These are phyloP conservation scores for Cystofilobasidium macerans DNA, from an alignment of 768 basidiomycete species.

Conservation along the genomic window DNA sequence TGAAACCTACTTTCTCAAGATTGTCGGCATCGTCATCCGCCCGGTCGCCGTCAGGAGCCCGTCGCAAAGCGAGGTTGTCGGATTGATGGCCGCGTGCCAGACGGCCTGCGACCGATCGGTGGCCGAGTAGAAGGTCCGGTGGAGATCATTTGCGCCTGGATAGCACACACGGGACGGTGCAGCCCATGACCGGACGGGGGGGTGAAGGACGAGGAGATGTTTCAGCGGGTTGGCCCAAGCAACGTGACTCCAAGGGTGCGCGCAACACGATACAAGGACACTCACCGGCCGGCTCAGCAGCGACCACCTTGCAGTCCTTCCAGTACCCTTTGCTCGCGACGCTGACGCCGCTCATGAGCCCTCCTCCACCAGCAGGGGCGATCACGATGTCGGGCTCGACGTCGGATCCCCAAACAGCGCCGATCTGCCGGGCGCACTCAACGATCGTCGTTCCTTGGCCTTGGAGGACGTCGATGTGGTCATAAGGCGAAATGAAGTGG, in stretches of 20 bases:
- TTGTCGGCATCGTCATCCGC: not conserved
- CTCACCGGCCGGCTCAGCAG: constrained; percentile 3
- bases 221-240: no score
- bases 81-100: constrained; percentile 5
- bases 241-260: not conserved
- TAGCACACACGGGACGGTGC: not conserved
- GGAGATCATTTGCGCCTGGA: not conserved
- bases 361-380: not conserved
- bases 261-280: no score
- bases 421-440: not conserved
- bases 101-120: no score
- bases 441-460: constrained; percentile 7
- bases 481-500: not conserved
- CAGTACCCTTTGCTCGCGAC: not conserved
- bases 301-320: not conserved
- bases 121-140: not conserved
- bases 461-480: constrained; percentile 7
- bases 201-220: not conserved
- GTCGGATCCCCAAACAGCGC: not conserved
- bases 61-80: not conserved
- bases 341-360: not conserved
- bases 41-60: constrained; percentile 4
- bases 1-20: not conserved
- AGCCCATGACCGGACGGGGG: not conserved
- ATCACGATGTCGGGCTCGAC: not conserved